Conservation (phyloP, 768 basidiomycete genomes). For the Leucocoprinus leucothites region DNA sequence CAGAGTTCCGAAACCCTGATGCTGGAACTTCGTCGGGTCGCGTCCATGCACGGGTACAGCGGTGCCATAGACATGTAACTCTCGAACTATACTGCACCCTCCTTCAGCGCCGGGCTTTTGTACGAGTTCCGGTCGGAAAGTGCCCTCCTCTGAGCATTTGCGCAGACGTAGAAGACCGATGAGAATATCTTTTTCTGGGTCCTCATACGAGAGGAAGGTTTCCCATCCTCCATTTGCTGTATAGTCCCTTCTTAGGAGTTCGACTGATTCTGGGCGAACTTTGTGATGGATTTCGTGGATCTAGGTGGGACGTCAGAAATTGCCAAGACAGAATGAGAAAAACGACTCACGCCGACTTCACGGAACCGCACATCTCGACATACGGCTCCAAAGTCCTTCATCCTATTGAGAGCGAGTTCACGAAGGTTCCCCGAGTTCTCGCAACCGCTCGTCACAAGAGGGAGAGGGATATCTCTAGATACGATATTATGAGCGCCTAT, state of each 20-base stretch:
- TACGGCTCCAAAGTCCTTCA: slow-evolving; percentile 99
- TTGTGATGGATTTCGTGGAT: slow-evolving; percentile 99
- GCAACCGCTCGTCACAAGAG: slow-evolving; percentile 93
- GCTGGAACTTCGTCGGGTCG: slow-evolving; percentile 98
- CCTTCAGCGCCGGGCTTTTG: slow-evolving; percentile 66
- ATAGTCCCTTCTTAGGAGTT: slow-evolving; percentile 94
- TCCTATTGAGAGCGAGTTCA: slow-evolving; percentile 91
- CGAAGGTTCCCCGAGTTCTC: slow-evolving; percentile 97
- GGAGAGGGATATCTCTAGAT: slow-evolving; percentile 90
- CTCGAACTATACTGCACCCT: slow-evolving; percentile 88
- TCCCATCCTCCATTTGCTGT: slow-evolving; percentile 99
- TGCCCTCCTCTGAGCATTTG: slow-evolving; percentile 96
- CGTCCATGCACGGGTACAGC: slow-evolving; percentile 96
- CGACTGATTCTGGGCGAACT: slow-evolving; percentile 92
- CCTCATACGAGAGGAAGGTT: slow-evolving; percentile 98
- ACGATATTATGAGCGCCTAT: slow-evolving; percentile 9
- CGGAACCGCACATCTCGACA: slow-evolving; percentile 97
- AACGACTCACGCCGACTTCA: slow-evolving; percentile 79
- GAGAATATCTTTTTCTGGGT: slow-evolving; percentile 94
- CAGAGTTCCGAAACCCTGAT: slow-evolving; percentile 95
- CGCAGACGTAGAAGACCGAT: slow-evolving; percentile 89
- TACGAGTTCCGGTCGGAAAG: slow-evolving; percentile 91
- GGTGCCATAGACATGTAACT: slow-evolving; percentile 97
- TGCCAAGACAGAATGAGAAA: not conserved
- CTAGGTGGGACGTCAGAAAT: slow-evolving; percentile 39